phyloP scores from a whole-genome alignment of 176 grass and related monocot genomes.

The Oryza nivara region DNA sequence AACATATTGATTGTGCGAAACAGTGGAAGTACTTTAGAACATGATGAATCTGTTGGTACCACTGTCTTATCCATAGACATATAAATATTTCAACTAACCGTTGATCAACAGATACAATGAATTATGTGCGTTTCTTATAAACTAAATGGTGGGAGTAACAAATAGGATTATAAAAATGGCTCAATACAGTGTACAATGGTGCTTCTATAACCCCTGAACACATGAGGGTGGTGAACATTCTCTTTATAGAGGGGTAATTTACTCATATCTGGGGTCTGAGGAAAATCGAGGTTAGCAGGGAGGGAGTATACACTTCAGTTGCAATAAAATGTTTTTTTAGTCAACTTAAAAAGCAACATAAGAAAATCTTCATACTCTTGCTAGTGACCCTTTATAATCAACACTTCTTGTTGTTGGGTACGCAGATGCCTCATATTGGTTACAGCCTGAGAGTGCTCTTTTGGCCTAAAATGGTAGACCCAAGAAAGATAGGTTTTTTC shows the following conservation, averaged over 20 bases:
- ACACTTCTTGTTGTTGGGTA: neutral
- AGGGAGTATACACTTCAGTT: neutral
- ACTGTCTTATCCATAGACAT: neutral
- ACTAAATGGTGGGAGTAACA: neutral
- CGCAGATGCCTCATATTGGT: neutral
- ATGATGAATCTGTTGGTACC: neutral
- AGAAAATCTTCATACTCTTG: neutral
- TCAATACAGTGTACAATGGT: conserved; percentile 1
- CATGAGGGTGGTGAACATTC: neutral
- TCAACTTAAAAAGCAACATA: neutral
- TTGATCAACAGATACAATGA: neutral
- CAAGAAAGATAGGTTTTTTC: neutral
- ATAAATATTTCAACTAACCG: neutral
- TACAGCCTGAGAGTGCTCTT: neutral
- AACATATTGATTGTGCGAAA: neutral
- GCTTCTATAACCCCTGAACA: conserved; percentile 1
- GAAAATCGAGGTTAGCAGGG: conserved; percentile 16
- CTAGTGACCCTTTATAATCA: neutral
- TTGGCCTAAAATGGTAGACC: neutral
- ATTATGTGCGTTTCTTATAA: neutral
- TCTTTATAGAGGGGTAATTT: neutral
- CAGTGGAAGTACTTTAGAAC: neutral
- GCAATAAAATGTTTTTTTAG: neutral
- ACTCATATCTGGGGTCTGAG: neutral
- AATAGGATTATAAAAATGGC: neutral